A percentile compares a stretch with the other conserved stretches of the same genome.
phyloP scores from a whole-genome alignment of 2,329 filamentous ascomycete genomes.

The Tolypocladium paradoxum region DNA sequence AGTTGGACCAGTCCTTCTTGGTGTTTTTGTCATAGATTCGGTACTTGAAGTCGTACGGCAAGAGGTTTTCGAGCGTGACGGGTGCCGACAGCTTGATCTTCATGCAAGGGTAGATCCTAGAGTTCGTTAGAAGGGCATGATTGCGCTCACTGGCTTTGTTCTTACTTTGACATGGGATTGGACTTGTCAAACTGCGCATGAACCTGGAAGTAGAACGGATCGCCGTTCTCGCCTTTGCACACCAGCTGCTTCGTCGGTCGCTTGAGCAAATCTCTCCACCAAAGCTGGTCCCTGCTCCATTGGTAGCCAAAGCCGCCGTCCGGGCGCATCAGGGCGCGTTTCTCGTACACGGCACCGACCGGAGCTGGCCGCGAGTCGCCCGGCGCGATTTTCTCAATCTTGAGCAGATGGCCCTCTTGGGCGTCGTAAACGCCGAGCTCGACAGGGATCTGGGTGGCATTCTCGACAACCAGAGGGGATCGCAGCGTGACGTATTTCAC shows the following conservation, averaged over 20 bases:
- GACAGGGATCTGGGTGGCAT: constrained; percentile 91
- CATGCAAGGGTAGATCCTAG: constrained; percentile 85
- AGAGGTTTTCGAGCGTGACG: constrained; percentile 83
- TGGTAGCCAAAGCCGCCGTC: constrained; percentile 94
- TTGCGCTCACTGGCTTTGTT: constrained; percentile 1
- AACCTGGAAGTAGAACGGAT: constrained; percentile 95
- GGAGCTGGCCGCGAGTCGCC: constrained; percentile 84
- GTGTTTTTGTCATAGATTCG: constrained; percentile 98
- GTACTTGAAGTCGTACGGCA: constrained; percentile 98
- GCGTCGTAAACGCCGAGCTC: constrained; percentile 87
- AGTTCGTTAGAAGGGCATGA: background rate
- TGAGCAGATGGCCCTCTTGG: constrained; percentile 78
- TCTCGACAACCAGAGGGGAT: constrained; percentile 85
- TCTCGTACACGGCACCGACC: constrained; percentile 83
- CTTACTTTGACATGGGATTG: constrained; percentile 67
- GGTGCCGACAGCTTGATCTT: constrained; percentile 82
- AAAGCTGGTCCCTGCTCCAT: constrained; percentile 83
- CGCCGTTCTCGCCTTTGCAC: constrained; percentile 76
- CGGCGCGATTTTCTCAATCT: constrained; percentile 94
- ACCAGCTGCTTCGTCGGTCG: constrained; percentile 77
- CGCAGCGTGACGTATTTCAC: constrained; percentile 96
- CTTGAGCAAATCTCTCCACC: constrained; percentile 86
- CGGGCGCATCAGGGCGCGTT: constrained; percentile 77
- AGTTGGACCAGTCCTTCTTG: constrained; percentile 98
- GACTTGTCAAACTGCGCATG: constrained; percentile 76